A percentile compares a stretch with the other conserved stretches of the same genome.
phyloP scores from a whole-genome alignment of 2,329 filamentous ascomycete genomes.

The Penicillium occitanis region DNA sequence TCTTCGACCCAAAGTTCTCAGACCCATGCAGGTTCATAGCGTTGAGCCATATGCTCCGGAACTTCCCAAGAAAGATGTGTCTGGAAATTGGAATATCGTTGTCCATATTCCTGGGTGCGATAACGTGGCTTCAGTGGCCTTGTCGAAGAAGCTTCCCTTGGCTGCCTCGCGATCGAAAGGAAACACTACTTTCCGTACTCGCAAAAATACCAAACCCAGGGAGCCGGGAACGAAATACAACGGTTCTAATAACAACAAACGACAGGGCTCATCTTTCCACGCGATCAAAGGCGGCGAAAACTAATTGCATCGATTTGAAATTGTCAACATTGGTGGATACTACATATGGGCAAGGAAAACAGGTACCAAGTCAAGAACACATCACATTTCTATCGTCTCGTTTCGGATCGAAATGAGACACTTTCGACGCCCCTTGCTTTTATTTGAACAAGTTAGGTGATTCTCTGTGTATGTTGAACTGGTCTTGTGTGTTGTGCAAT shows the following conservation, averaged over 20 bases:
- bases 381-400: not conserved
- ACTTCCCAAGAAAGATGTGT: slow-evolving; percentile 39
- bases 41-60: slow-evolving; percentile 47
- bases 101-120: slow-evolving; percentile 52
- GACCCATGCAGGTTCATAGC: slow-evolving; percentile 55
- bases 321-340: not conserved
- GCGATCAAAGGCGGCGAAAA: slow-evolving; percentile 22
- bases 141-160: slow-evolving; percentile 36
- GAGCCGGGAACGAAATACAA: slow-evolving; percentile 29
- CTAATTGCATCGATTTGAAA: not conserved
- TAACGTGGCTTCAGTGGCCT: slow-evolving; percentile 42
- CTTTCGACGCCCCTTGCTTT: not conserved
- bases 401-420: not conserved
- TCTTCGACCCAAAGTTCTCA: slow-evolving; percentile 50
- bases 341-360: not conserved
- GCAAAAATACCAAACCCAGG: slow-evolving; percentile 34
- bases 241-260: slow-evolving; percentile 27
- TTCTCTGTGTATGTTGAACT: slow-evolving; percentile 2
- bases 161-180: slow-evolving; percentile 31
- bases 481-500: slow-evolving; percentile 4
- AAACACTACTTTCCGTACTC: slow-evolving; percentile 31
- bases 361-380: not conserved
- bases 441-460: not conserved
- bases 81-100: slow-evolving; percentile 38
- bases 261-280: slow-evolving; percentile 28